Evolutionary conservation across 2,329 filamentous ascomycete genomes (phyloP), one percentile per base, ranked within the genome.

Genomic region (Juglanconis juglandina): DNA sequence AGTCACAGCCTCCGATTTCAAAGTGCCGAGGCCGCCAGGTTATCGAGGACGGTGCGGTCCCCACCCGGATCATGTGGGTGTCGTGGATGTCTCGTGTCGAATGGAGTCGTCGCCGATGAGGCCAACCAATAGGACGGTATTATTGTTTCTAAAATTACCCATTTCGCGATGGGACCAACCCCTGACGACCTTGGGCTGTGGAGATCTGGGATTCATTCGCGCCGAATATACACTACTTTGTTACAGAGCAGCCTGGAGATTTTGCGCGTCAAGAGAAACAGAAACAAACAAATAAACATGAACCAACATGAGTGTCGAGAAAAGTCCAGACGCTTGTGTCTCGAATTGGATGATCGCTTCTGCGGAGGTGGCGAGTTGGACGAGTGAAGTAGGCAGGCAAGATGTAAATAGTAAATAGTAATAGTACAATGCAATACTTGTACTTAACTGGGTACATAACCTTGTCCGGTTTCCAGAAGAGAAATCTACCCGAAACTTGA

Each of bases 401-500:
- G 24, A 24, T 2, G 24, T 24, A 24, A 24, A 24, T 24, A 24
- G 24, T 24, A 24, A 24, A 24, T 24, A 24, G 24, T 24, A 24
- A 24, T 24, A 24, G 2, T 24, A 24, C 24, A 24, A 24, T 24
- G 24, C 24, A 24, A 24, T 24, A 24, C 24, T 24, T 24, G 37
- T 41, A 41, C 37, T 41, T 41, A 24, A 24, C 24, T 24, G 24
- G 24, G 24, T 24, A 24, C 24, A 24, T 24, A 24, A 24, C 24
- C 24, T 24, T 24, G 24, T 24, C 24, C 1, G 24, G 7, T 44
- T 54, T 46, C 41, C 30, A 35, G 24, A 54, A 33, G 30, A 30
- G 24, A 17, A 50, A 41, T 51, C 30, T 13, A 50, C 34, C 17
- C 54, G 54, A 56, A 56, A 56, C 54, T 50, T 50, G 46, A 56